phyloP scores from a whole-genome alignment of 2,329 filamentous ascomycete species.

The Cadophora sp. region DNA sequence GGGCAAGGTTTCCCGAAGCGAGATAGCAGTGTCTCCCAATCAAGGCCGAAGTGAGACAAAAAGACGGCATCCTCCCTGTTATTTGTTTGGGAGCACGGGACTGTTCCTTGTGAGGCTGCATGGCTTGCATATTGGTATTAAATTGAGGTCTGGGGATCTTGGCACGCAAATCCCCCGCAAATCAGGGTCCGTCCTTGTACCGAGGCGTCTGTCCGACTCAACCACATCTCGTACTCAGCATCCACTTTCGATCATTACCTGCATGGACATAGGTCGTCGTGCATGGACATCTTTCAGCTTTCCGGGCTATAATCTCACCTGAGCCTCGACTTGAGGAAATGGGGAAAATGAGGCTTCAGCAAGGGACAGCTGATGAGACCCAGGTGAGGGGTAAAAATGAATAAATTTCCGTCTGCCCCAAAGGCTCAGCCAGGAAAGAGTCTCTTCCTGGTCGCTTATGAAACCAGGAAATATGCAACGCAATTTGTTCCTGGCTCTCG shows the following conservation, averaged over 20 bases:
- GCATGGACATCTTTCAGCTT: background rate
- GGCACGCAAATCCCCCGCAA: background rate
- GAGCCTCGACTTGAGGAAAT: background rate
- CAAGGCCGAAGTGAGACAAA: background rate
- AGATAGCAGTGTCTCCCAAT: too few species aligned
- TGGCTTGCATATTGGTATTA: background rate
- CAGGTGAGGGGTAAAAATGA: background rate
- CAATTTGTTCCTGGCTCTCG: constrained; percentile 29
- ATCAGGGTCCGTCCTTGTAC: background rate
- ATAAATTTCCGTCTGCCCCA: background rate
- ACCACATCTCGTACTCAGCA: background rate
- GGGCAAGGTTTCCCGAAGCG: too few species aligned
- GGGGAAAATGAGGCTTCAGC: background rate
- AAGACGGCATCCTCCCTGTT: background rate
- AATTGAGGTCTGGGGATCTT: background rate
- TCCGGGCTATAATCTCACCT: background rate
- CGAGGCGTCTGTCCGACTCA: background rate
- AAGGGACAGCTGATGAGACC: constrained; percentile 1
- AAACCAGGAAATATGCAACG: background rate
- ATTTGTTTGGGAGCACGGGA: background rate
- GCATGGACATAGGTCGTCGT: background rate
- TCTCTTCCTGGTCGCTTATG: background rate
- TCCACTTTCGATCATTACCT: background rate
- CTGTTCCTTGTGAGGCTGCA: background rate
- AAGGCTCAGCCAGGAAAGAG: background rate